A percentile compares a stretch with the other conserved stretches of the same genome.
These are phyloP conservation scores for Cryptosporidium viatorum DNA, from an alignment of 169 alveolate genomes.

Conservation along the genomic window DNA sequence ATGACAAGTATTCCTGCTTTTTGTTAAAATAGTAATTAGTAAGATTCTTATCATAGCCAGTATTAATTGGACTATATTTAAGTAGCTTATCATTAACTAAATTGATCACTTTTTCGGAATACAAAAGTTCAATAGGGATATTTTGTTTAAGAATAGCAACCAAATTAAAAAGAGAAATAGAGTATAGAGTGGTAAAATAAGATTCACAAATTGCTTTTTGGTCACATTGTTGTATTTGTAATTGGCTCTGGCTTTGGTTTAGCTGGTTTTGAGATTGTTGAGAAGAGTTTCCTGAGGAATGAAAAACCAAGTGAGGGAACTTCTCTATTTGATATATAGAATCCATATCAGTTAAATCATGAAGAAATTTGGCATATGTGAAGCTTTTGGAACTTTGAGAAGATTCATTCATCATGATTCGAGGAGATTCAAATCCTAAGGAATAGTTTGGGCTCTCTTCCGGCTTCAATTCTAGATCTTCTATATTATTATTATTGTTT, in stretches of 20 bases:
- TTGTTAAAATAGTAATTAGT: constrained; percentile 22
- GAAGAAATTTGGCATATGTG: neutral
- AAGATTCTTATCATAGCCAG: constrained; percentile 9
- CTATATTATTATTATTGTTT: neutral
- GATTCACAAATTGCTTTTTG: constrained; percentile 26
- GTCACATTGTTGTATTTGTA: neutral
- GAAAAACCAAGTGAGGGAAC: constrained; percentile 29
- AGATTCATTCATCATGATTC: neutral
- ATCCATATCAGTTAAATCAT: constrained; percentile 22
- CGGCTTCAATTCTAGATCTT: neutral
- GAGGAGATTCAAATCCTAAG: neutral
- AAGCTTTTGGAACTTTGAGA: neutral
- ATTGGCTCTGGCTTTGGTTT: neutral
- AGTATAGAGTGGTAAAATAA: constrained; percentile 27
- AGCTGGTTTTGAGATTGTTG: neutral
- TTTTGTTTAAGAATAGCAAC: neutral
- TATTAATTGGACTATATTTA: constrained; percentile 35
- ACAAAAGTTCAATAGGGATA: neutral
- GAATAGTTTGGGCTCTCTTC: neutral
- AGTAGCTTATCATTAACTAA: constrained; percentile 14
- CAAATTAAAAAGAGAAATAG: constrained; percentile 8
- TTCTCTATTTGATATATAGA: constrained; percentile 20
- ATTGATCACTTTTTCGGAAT: constrained; percentile 7
- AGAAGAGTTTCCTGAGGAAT: constrained; percentile 4
- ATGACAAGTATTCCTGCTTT: constrained; percentile 9